These are phyloP conservation scores for Brassica juncea DNA, from an alignment of 345 rosid genomes.

Conservation along the genomic window DNA sequence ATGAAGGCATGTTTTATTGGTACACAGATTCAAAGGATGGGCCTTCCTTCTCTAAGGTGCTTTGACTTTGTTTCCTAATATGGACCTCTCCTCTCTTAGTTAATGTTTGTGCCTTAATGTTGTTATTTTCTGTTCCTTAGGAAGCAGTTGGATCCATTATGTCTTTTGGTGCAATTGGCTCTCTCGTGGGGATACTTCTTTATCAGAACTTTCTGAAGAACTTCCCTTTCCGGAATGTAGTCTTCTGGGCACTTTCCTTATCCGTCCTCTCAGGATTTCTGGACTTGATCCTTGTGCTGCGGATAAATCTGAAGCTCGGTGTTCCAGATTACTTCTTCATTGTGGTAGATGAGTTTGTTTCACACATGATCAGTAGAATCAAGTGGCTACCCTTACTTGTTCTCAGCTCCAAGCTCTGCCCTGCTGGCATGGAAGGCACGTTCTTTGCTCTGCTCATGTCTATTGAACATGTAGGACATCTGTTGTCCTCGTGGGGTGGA, in stretches of 20 bases:
- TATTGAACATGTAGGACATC: constrained; percentile 59
- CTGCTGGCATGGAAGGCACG: constrained; percentile 74
- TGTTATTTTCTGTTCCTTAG: constrained; percentile 41
- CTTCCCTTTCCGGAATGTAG: constrained; percentile 53
- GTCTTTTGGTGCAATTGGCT: constrained; percentile 67
- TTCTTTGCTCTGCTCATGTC: constrained; percentile 82
- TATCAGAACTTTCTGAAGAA: constrained; percentile 62
- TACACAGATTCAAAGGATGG: constrained; percentile 77
- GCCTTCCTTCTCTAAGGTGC: constrained; percentile 66
- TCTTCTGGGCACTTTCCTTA: constrained; percentile 66
- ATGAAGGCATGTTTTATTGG: constrained; percentile 89
- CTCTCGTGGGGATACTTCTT: constrained; percentile 61
- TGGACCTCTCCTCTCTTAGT: neutral
- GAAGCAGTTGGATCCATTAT: constrained; percentile 66
- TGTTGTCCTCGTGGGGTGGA: constrained; percentile 64
- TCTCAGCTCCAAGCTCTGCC: constrained; percentile 78
- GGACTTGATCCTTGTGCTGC: constrained; percentile 62
- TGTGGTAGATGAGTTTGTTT: constrained; percentile 58
- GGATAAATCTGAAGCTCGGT: constrained; percentile 62
- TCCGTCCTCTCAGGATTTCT: constrained; percentile 64
- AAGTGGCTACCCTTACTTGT: constrained; percentile 77
- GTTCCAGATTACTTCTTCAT: constrained; percentile 68
- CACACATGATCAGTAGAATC: constrained; percentile 58
- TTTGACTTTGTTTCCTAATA: constrained; percentile 1
- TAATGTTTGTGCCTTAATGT: neutral